Evolutionary conservation across 2,329 filamentous ascomycete species (phyloP).

Genomic region (Calonectria ilicicola): DNA sequence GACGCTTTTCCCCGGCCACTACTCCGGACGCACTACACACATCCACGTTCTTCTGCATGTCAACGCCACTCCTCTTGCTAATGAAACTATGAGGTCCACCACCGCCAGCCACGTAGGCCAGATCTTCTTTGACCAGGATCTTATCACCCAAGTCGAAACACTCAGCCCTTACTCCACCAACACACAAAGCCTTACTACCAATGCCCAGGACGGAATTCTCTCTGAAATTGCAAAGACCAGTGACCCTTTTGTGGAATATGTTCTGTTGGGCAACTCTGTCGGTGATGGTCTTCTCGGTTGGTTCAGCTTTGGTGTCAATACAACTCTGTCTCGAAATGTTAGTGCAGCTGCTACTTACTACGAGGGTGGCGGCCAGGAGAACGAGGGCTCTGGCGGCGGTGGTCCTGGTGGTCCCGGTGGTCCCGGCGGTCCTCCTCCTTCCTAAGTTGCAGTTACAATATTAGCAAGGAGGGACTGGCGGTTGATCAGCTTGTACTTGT

Average conservation of each 20-base stretch:
- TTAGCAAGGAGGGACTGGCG: not conserved
- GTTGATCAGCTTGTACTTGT: not conserved
- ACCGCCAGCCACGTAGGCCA: slow-evolving; percentile 67
- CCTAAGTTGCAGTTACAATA: slow-evolving; percentile 28
- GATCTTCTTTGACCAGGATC: slow-evolving; percentile 68
- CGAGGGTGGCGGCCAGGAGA: slow-evolving; percentile 2
- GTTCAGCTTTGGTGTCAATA: slow-evolving; percentile 13
- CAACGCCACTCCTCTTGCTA: slow-evolving; percentile 52
- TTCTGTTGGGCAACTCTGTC: slow-evolving; percentile 11
- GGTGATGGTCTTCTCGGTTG: slow-evolving; percentile 13
- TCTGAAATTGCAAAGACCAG: slow-evolving; percentile 8
- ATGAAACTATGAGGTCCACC: slow-evolving; percentile 58
- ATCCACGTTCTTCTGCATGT: slow-evolving; percentile 15
- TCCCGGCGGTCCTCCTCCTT: slow-evolving; percentile 52
- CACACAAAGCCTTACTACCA: slow-evolving; percentile 56
- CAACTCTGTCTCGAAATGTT: not conserved
- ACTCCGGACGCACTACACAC: slow-evolving; percentile 54
- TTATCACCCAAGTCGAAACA: slow-evolving; percentile 62
- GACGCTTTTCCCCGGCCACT: slow-evolving; percentile 58
- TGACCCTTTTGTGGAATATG: slow-evolving; percentile 15
- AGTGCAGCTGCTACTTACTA: slow-evolving; percentile 15
- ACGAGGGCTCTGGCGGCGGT: not conserved
- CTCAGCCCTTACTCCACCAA: slow-evolving; percentile 58
- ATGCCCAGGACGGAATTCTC: slow-evolving; percentile 57
- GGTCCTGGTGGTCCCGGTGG: slow-evolving; percentile 1